These are phyloP conservation scores for Alternaria metachromatica DNA, from an alignment of 2,329 filamentous ascomycete species.

Conservation along the genomic window DNA sequence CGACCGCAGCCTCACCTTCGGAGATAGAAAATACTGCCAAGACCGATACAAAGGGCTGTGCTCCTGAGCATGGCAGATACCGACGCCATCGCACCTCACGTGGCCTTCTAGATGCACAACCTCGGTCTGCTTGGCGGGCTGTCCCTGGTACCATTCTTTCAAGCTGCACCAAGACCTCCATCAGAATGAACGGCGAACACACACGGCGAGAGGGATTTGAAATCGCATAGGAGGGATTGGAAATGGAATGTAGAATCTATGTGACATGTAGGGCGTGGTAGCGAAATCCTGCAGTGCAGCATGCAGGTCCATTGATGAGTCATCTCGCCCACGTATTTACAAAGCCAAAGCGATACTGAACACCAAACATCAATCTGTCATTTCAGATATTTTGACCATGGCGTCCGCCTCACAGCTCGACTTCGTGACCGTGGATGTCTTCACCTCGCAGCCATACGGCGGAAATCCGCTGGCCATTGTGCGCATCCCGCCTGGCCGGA, in stretches of 20 bases:
- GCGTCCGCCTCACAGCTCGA: slow-evolving; percentile 30
- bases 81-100: neutral
- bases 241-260: neutral
- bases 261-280: neutral
- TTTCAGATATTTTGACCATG: slow-evolving; percentile 14
- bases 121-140: neutral
- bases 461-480: slow-evolving; percentile 66
- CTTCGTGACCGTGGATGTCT: slow-evolving; percentile 55
- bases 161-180: neutral
- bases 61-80: neutral
- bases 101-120: neutral
- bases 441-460: slow-evolving; percentile 55
- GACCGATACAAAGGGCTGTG: neutral
- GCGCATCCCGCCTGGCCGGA: slow-evolving; percentile 48
- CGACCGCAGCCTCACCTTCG: neutral
- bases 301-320: slow-evolving; percentile 10
- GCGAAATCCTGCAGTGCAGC: neutral
- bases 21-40: neutral
- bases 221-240: neutral
- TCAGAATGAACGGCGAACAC: neutral
- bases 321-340: slow-evolving; percentile 1
- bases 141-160: neutral
- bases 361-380: neutral
- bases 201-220: neutral
- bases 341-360: neutral